phyloP scores from a whole-genome alignment of 495 filamentous ascomycete species.

The Daldinia grandis region DNA sequence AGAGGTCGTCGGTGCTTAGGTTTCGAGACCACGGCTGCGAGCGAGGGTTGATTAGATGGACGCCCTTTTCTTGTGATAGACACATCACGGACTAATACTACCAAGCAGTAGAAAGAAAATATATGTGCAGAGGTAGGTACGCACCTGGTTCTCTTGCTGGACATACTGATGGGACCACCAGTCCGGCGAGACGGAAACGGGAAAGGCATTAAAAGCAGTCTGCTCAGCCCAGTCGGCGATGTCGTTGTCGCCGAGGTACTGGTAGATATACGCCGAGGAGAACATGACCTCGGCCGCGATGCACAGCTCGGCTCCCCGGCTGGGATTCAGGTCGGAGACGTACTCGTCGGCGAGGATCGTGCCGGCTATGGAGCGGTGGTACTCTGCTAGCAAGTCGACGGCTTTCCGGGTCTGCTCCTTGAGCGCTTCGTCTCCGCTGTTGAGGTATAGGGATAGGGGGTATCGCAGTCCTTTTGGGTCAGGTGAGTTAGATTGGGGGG shows the following conservation, averaged over 20 bases:
- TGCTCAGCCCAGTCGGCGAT: slow-evolving; percentile 66
- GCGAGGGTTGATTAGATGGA: background rate
- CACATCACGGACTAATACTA: too few relatives aligned
- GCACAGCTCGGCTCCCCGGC: slow-evolving; percentile 48
- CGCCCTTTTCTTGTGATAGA: background rate
- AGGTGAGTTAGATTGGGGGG: too few relatives aligned
- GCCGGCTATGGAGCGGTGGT: slow-evolving; percentile 45
- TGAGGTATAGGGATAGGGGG: slow-evolving; percentile 40
- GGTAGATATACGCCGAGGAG: slow-evolving; percentile 48
- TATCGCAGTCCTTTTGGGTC: slow-evolving; percentile 30
- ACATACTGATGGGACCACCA: slow-evolving; percentile 73
- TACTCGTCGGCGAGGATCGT: slow-evolving; percentile 47
- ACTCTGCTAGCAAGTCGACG: slow-evolving; percentile 41
- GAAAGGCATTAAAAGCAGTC: slow-evolving; percentile 68
- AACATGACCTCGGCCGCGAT: slow-evolving; percentile 48
- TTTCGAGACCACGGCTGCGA: slow-evolving; percentile 52
- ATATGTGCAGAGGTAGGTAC: background rate
- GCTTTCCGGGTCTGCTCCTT: slow-evolving; percentile 38
- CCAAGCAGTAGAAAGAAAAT: too few relatives aligned
- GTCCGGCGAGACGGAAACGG: slow-evolving; percentile 62
- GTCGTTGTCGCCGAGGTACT: slow-evolving; percentile 55
- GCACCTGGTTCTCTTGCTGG: slow-evolving; percentile 61
- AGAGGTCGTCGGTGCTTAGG: slow-evolving; percentile 49
- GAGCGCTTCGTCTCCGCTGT: slow-evolving; percentile 41
- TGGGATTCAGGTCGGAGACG: slow-evolving; percentile 39